Percentiles rank a stretch among this genome's conserved stretches.
phyloP scores from a whole-genome alignment of 2,329 filamentous ascomycete species.

The Rachicladosporium sp. region DNA sequence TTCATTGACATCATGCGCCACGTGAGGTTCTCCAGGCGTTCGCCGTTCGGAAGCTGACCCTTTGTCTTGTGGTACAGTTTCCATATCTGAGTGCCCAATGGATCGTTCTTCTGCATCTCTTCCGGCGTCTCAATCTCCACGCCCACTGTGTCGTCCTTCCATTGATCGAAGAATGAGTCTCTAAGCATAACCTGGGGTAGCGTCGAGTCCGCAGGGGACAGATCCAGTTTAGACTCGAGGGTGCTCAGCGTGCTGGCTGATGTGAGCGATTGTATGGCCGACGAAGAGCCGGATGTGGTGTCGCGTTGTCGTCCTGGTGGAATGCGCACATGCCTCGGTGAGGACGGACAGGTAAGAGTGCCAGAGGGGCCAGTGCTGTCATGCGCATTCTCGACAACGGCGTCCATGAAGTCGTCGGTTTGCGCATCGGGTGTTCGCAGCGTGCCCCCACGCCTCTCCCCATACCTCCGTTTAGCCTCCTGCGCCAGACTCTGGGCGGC shows the following conservation, averaged over 20 bases:
- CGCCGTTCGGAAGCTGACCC: constrained; percentile 76
- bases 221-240: constrained; percentile 39
- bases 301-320: constrained; percentile 16
- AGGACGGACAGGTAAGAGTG: constrained; percentile 12
- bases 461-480: constrained; percentile 9
- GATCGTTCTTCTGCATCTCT: constrained; percentile 82
- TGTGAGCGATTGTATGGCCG: constrained; percentile 32
- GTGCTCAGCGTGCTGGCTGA: constrained; percentile 31
- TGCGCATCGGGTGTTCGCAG: constrained; percentile 9
- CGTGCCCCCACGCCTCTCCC: constrained; percentile 12
- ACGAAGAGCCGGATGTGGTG: constrained; percentile 25
- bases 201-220: constrained; percentile 31
- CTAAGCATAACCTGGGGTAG: constrained; percentile 46
- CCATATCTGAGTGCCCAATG: constrained; percentile 87
- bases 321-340: constrained; percentile 25
- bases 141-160: constrained; percentile 44
- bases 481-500: constrained; percentile 4
- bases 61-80: constrained; percentile 85
- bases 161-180: constrained; percentile 51
- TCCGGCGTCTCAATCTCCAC: constrained; percentile 48
- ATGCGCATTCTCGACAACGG: constrained; percentile 8
- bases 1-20: constrained; percentile 98
- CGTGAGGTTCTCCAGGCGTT: constrained; percentile 94
- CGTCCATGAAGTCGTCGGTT: constrained; percentile 14
- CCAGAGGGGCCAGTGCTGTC: constrained; percentile 7